Evolutionary conservation across 2,329 filamentous ascomycete genomes (phyloP).

Genomic region (Colletotrichum camelliae): DNA sequence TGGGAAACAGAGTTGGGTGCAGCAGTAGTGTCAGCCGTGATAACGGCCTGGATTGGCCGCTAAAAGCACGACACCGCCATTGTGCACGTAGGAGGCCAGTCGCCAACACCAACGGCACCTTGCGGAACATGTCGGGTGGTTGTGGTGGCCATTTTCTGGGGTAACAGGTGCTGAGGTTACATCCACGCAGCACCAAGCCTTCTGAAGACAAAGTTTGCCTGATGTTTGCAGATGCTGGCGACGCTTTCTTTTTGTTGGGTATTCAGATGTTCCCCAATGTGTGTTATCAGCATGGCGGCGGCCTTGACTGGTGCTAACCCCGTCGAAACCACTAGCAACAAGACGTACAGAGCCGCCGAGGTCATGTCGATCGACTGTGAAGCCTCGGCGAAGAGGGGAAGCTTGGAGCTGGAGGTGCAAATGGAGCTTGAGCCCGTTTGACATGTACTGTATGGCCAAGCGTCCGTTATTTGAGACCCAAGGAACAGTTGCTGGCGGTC

Average conservation of each 20-base stretch:
- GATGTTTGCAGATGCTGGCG: background rate
- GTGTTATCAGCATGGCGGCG: background rate
- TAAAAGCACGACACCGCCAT: background rate
- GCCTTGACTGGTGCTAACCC: background rate
- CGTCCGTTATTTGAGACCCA: background rate
- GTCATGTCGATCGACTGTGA: conserved; percentile 1
- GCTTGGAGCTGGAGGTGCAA: background rate
- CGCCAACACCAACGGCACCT: background rate
- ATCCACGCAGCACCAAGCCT: conserved; percentile 1
- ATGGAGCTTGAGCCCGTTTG: background rate
- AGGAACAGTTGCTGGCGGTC: background rate
- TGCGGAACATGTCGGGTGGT: background rate
- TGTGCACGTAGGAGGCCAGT: background rate
- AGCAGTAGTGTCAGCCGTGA: background rate
- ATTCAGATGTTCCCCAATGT: background rate
- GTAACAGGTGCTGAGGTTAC: conserved; percentile 1
- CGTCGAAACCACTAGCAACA: background rate
- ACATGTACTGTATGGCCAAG: background rate
- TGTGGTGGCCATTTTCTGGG: background rate
- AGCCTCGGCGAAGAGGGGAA: background rate
- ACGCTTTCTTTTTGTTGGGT: background rate
- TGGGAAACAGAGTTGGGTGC: background rate
- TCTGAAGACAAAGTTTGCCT: conserved; percentile 8
- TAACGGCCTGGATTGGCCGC: background rate
- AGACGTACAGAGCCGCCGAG: background rate